Base-by-base conservation (phyloP, 768 basidiomycete genomes). In the Sarcodon aspratus region DNA sequence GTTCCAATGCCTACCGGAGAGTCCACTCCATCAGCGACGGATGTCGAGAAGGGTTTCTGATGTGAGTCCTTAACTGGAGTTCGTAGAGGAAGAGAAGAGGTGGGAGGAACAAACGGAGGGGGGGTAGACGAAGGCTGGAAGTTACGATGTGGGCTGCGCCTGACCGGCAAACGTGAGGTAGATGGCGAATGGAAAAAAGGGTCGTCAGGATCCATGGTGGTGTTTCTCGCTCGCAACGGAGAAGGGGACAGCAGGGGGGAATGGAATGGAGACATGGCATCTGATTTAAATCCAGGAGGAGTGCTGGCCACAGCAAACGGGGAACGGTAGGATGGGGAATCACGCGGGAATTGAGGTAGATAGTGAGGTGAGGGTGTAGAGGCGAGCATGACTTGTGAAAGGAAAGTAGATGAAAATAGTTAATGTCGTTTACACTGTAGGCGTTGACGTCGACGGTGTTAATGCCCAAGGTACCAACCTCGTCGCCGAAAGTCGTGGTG, bases 1-100 rank as follows among this genome's bases (percentile, higher is more conserved):
- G 74, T 78, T 36, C 81, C 80, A 3, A 72, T 65, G 10, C 71
- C 69, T 35, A 69, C 55, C 10, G 62, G 63, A 43, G 65, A 55
- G 33, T 52, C 57, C 44, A 63, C 53, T 35, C 50, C 42, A 38
- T 54, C 50, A 10, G 27, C 46, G 9, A 13, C 38, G 42, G 52
- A 38, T 27, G 61, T 15, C 10, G 8, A 36, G 21, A 46, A 50
- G 52, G 35, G 58, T 49, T 35, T 49, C 47, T 33, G 64, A 55
- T 40, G 67, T 68, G 36, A 67, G 51, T 37, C 66, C 62, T 49
- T 63, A 65, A 48, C 59, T 48, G 36, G 66, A 35, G 48, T 42
- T 35, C 45, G 12, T n/a, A 31, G n/a, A 33, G 17, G 32, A 11
- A 9, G 27, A 44, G 27, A 47, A 13, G 15, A 17, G 40, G 40